Evolutionary conservation across 441 rosid species (phyloP).

Genomic region (Populus hybrid): DNA sequence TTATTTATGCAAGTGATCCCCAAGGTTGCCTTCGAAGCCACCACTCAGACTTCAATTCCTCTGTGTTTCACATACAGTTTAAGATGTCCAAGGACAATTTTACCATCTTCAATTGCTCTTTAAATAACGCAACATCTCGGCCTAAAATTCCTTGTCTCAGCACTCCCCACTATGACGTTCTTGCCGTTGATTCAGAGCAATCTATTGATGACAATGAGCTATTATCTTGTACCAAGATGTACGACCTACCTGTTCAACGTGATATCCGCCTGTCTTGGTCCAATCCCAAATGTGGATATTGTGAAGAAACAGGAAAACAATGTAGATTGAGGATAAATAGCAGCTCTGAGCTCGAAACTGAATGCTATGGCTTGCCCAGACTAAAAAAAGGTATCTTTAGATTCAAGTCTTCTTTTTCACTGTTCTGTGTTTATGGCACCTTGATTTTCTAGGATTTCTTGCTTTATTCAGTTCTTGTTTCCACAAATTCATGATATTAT

Average conservation of each 20-base stretch:
- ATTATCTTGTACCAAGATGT: background rate
- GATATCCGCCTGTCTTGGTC: background rate
- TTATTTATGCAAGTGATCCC: background rate
- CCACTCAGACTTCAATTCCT: background rate
- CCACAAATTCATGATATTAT: too few species aligned
- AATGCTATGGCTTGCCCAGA: background rate
- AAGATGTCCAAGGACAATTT: background rate
- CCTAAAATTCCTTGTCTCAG: background rate
- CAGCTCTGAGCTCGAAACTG: background rate
- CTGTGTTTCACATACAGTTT: background rate
- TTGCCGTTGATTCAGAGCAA: background rate
- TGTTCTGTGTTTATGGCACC: background rate
- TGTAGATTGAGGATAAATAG: background rate
- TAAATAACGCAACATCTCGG: background rate
- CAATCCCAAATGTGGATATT: background rate
- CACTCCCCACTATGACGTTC: background rate
- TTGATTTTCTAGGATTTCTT: background rate
- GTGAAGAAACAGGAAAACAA: background rate
- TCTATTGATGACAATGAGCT: background rate
- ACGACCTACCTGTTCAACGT: background rate
- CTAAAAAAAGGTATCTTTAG: background rate
- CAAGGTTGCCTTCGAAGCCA: background rate
- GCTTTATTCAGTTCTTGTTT: background rate
- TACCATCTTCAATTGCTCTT: background rate
- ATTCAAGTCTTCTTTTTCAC: background rate